A percentile compares a stretch with the other conserved stretches of the same genome.
phyloP scores from a whole-genome alignment of 306 rosid species.

The Gleditsia sinensis region DNA sequence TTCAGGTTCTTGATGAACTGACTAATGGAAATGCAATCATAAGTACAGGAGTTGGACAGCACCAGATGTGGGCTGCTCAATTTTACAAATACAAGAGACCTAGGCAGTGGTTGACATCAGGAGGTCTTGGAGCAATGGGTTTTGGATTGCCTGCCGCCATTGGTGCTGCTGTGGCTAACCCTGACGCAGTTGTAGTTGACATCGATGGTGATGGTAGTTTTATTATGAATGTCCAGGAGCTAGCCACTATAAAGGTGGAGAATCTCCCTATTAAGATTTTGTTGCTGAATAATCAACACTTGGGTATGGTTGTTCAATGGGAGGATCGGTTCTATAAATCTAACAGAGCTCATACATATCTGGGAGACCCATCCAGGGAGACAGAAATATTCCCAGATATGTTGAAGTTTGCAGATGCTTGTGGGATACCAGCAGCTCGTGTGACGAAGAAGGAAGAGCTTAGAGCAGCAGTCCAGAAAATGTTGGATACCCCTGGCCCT shows the following conservation, averaged over 20 bases:
- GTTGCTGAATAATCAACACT: constrained; percentile 84
- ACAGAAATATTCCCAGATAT: constrained; percentile 74
- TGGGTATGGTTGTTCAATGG: constrained; percentile 97
- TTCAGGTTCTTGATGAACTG: constrained; percentile 82
- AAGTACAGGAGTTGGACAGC: constrained; percentile 93
- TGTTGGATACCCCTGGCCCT: constrained; percentile 90
- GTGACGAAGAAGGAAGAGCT: constrained; percentile 67
- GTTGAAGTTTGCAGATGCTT: constrained; percentile 83
- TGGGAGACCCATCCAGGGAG: constrained; percentile 76
- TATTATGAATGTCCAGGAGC: constrained; percentile 84
- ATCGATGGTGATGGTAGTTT: constrained; percentile 96
- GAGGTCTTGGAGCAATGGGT: constrained; percentile 96
- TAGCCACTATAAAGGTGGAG: constrained; percentile 74
- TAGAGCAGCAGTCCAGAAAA: constrained; percentile 71
- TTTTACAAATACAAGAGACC: constrained; percentile 77
- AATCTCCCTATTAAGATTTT: constrained; percentile 79
- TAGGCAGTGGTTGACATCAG: constrained; percentile 81
- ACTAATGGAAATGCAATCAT: constrained; percentile 78
- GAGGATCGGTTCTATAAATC: constrained; percentile 94
- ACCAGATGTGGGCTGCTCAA: constrained; percentile 96
- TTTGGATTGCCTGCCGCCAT: constrained; percentile 92
- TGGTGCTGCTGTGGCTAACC: constrained; percentile 89
- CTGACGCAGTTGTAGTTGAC: constrained; percentile 65
- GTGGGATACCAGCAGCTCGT: constrained; percentile 75
- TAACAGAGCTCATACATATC: constrained; percentile 75